Percentiles rank a stretch among this genome's conserved stretches.
These are phyloP conservation scores for Fusarium anguioides DNA, from an alignment of 2,329 filamentous ascomycete species.

Conservation along the genomic window DNA sequence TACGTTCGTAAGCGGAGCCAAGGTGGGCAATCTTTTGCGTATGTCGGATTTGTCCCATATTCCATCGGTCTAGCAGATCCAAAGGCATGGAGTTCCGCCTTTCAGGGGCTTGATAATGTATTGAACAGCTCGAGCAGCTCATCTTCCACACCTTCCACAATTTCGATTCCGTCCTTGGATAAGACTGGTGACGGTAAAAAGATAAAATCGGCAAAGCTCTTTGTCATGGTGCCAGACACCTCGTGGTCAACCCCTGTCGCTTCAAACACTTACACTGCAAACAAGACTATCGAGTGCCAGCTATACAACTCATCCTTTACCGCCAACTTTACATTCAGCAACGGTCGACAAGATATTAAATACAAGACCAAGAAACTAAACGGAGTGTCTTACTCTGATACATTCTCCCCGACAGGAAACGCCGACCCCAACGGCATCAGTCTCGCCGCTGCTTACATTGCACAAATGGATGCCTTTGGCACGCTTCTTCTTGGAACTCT, in stretches of 20 bases:
- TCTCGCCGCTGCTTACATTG: background rate
- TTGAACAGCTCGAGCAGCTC: too few relatives aligned
- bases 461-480: background rate
- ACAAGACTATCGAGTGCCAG: background rate
- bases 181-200: too few relatives aligned
- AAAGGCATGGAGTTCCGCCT: too few relatives aligned
- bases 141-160: too few relatives aligned
- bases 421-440: background rate
- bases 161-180: too few relatives aligned
- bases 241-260: too few relatives aligned
- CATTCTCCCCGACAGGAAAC: too few relatives aligned
- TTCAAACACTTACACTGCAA: too few relatives aligned
- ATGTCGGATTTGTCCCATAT: slow-evolving; percentile 3
- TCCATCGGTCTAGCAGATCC: too few relatives aligned
- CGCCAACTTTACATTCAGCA: background rate
- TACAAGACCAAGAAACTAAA: background rate
- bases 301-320: slow-evolving; percentile 13
- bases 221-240: background rate
- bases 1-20: background rate
- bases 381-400: too few relatives aligned
- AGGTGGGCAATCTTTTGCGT: accelerated
- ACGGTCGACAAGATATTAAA: background rate
- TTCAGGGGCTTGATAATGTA: too few relatives aligned
- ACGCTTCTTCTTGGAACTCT: slow-evolving; percentile 4
- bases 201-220: background rate